Percentiles rank a stretch among this genome's conserved stretches.
Evolutionary conservation across 1,139 yeast genomes (phyloP).

Genomic region (Yamadazyma aaseri): DNA sequence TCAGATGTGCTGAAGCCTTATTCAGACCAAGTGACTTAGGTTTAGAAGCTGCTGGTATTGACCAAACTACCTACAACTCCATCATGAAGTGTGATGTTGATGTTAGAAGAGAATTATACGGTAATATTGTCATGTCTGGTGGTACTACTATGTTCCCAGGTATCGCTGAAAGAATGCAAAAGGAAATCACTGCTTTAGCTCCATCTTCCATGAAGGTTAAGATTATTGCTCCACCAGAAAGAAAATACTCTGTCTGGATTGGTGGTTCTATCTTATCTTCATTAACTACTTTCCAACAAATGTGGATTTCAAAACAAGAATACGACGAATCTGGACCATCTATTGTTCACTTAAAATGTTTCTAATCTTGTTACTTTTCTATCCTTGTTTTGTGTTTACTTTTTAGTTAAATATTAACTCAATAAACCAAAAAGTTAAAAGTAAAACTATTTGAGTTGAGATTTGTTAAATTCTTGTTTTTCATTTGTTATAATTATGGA

Average conservation of each 20-base stretch:
- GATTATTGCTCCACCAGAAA: conserved; percentile 99
- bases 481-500: conserved; percentile 4
- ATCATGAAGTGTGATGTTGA: conserved; percentile 99
- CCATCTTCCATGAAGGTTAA: conserved; percentile 99
- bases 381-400: conserved; percentile 3
- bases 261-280: conserved; percentile 99
- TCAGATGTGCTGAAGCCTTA: conserved; percentile 99
- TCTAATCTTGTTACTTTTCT: conserved; percentile 51
- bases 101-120: conserved; percentile 98
- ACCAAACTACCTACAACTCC: conserved; percentile 98
- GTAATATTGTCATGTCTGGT: conserved; percentile 99
- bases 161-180: conserved; percentile 99
- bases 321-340: conserved; percentile 99
- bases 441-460: too few relatives aligned
- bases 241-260: conserved; percentile 99
- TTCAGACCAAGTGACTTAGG: conserved; percentile 99
- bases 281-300: conserved; percentile 98
- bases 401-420: conserved; percentile 3
- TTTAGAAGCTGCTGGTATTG: conserved; percentile 98
- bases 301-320: conserved; percentile 99
- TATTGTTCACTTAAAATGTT: conserved; percentile 99
- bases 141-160: conserved; percentile 99
- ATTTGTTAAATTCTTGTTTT: conserved; percentile 2
- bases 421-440: conserved; percentile 2
- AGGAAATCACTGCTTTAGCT: conserved; percentile 98